These are phyloP conservation scores for Chytriomyces sp. DNA, from an alignment of 192 early-diverging fungal genomes.

Conservation along the genomic window DNA sequence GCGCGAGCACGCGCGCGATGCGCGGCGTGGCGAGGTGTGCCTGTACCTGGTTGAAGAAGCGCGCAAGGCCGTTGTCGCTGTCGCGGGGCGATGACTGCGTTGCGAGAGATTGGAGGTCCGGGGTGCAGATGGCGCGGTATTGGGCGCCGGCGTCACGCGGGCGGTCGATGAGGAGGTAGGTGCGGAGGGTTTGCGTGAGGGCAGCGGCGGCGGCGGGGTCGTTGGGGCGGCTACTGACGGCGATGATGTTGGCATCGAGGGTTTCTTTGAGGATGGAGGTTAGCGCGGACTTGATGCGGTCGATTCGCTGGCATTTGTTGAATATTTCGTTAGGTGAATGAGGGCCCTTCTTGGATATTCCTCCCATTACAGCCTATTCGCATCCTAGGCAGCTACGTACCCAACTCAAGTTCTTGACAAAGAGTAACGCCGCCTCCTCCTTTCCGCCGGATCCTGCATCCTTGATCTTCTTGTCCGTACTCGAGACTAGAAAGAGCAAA, in stretches of 20 bases:
- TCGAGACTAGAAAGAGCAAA: constrained; percentile 72
- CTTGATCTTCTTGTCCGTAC: constrained; percentile 36
- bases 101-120: constrained; percentile 54
- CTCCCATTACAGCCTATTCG: background rate
- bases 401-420: constrained; percentile 77
- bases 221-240: constrained; percentile 47
- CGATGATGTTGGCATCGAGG: constrained; percentile 35
- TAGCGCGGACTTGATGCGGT: constrained; percentile 72
- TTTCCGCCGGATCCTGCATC: constrained; percentile 32
- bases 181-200: constrained; percentile 71
- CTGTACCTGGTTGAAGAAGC: constrained; percentile 67
- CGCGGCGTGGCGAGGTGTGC: background rate
- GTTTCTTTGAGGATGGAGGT: constrained; percentile 60
- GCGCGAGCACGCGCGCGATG: background rate
- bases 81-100: constrained; percentile 53
- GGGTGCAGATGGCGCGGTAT: constrained; percentile 41
- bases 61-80: constrained; percentile 66
- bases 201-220: constrained; percentile 43
- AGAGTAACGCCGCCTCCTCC: constrained; percentile 45
- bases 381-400: too few species aligned
- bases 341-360: too few species aligned
- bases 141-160: constrained; percentile 64
- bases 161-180: constrained; percentile 74
- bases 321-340: background rate
- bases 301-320: constrained; percentile 55